A percentile compares a stretch with the other conserved stretches of the same genome.
Conservation (phyloP, 2,329 filamentous ascomycete genomes). For the Pseudocercospora fijiensis region DNA sequence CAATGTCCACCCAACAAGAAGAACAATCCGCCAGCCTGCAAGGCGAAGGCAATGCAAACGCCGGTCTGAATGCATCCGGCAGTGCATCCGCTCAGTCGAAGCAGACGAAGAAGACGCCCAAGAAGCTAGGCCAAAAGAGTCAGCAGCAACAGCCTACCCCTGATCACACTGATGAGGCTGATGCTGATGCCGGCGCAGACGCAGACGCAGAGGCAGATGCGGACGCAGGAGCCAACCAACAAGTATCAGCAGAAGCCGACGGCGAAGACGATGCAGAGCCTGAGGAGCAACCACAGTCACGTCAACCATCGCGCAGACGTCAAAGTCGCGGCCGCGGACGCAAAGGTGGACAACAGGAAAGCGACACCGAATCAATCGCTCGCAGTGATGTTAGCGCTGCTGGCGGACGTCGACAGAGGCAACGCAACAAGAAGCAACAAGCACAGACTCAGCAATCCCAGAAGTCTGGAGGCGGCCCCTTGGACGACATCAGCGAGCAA, state of each 20-base stretch:
- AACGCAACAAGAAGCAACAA: conserved; percentile 52
- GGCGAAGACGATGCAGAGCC: conserved; percentile 46
- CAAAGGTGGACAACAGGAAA: conserved; percentile 42
- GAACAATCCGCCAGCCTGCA: conserved; percentile 26
- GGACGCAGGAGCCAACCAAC: conserved; percentile 41
- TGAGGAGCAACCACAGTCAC: conserved; percentile 42
- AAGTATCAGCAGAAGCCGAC: conserved; percentile 40
- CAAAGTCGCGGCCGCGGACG: conserved; percentile 53
- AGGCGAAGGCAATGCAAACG: conserved; percentile 31
- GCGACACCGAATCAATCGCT: conserved; percentile 55
- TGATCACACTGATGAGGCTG: conserved; percentile 45
- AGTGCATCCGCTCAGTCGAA: conserved; percentile 40
- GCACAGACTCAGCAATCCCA: conserved; percentile 40
- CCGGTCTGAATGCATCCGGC: conserved; percentile 34
- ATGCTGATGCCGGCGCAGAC: conserved; percentile 42
- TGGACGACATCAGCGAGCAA: conserved; percentile 57
- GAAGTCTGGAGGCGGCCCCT: conserved; percentile 48
- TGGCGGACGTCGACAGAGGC: conserved; percentile 58
- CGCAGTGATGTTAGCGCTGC: conserved; percentile 55
- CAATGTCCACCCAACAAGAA: conserved; percentile 29
- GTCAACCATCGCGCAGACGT: conserved; percentile 49
- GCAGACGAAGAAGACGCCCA: conserved; percentile 47
- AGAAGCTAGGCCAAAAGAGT: conserved; percentile 51
- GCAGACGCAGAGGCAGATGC: conserved; percentile 34
- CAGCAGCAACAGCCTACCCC: conserved; percentile 51